Base-by-base conservation (phyloP, 164 flowering plant genomes). In the Magnolia sinica region DNA sequence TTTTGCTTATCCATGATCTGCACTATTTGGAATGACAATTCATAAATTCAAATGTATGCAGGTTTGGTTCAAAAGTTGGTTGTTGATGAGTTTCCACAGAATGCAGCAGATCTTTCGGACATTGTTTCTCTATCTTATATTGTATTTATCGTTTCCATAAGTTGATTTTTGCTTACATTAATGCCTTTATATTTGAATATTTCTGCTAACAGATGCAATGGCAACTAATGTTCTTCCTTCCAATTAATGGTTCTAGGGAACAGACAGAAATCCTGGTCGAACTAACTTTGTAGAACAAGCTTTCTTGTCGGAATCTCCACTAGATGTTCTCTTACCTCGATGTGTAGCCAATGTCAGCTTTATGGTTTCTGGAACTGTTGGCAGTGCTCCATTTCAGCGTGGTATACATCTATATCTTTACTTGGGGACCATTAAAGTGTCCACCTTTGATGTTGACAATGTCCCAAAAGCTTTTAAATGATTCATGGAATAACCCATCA, bases 231-330 rank as follows among this genome's bases (percentile, higher is more conserved):
- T 37, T 27, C 37, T n/a, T 18, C 14, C 19, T 59, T 16, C n/a
- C 11, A 29, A 10, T 58, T 11, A 11, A n/a, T 3, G 9, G 10
- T 27, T 73, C 23, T 31, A 73, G 76, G 76, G 76, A 24, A 73
- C 76, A 37, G 7, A 59, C 11, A 61, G 19, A 4, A 58, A 13
- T 7, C 76, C 76, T 63, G 67, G 68, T 11, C 45, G 5, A 37
- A 73, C 49, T 49, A 73, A 73, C 22, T 73, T 23, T 63, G 18
- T 73, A 16, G 76, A 73, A 63, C 51, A 37, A 14, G 76, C 76
- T 59, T 63, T 73, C 49, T 27, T 63, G 7, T 59, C 76, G 24
- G 31, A 31, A 24, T 63, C 0, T 8, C 49, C 76, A 7, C 20
- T 73, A 29, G 18, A 27, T 61, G 27, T 73, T 58, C 24, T 73